Conservation (phyloP, 1,284 basidiomycete genomes). For the Hemileia vastatrix region DNA sequence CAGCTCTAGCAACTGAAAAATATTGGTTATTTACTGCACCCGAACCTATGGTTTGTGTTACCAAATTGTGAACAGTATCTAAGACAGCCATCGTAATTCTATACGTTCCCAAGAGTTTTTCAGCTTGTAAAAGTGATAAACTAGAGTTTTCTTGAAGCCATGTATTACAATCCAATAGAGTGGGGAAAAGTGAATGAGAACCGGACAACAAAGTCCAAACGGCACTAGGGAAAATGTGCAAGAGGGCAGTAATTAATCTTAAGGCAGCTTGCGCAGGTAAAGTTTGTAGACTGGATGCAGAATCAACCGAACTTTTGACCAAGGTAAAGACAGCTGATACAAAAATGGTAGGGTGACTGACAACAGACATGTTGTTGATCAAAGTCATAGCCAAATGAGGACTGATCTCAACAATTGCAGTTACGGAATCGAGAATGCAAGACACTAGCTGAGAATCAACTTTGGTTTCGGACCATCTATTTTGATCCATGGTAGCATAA, state of each 20-base stretch:
- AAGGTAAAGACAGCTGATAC: conserved; percentile 18
- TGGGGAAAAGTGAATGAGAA: conserved; percentile 15
- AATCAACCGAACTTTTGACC: conserved; percentile 9
- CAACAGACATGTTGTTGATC: conserved; percentile 12
- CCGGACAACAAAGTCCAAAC: conserved; percentile 21
- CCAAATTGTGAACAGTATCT: conserved; percentile 16
- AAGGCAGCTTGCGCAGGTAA: conserved; percentile 16
- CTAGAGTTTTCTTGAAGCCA: conserved; percentile 6
- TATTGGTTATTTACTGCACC: conserved; percentile 12
- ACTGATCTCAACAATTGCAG: conserved; percentile 9
- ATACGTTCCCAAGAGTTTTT: conserved; percentile 17
- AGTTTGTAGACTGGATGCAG: conserved; percentile 13
- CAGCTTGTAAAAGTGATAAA: conserved; percentile 8
- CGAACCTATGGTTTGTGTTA: conserved; percentile 12
- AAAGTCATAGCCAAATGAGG: conserved; percentile 8
- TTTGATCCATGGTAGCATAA: too few relatives aligned
- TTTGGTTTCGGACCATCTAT: conserved; percentile 20
- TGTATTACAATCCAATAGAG: conserved; percentile 3
- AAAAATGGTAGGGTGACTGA: conserved; percentile 8
- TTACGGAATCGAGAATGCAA: conserved; percentile 12
- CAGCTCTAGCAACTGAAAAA: conserved; percentile 18
- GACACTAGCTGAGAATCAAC: conserved; percentile 8
- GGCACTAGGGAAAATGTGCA: conserved; percentile 18
- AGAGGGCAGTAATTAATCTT: conserved; percentile 15
- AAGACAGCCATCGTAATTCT: conserved; percentile 19